Base-by-base conservation (phyloP, 164 flowering plant genomes). In the Piper betle region DNA sequence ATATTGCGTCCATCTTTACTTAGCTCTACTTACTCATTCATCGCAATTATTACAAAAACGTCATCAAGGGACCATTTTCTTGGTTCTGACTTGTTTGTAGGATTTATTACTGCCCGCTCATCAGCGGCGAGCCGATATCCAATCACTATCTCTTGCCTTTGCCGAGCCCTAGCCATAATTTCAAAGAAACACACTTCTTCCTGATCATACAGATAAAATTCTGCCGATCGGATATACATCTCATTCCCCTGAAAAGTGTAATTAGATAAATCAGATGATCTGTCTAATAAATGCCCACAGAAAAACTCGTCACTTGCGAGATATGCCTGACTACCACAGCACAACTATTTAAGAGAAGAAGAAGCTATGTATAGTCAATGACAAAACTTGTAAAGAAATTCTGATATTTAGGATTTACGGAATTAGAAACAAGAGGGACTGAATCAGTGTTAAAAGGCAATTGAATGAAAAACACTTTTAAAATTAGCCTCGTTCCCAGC, bases 21-120 rank as follows among this genome's bases (percentile, higher is more conserved):
- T 3, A 8, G 19, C 42, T 33, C 41, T 39, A 3, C 58, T 71
- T 57, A 81, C 61, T 78, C 80, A n/a, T 73, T 81, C 0, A 64
- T 65, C 13, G 88, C 77, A 52, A 91, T 88, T 65, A 83, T 93
- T 53, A 91, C 91, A 66, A 91, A 91, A 40, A 87, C 91, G 76
- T 91, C 97, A 63, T 80, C 85, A 65, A 82, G 77, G 6, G 89
- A 83, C 96, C 97, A 91, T 71, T 84, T 91, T 59, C 82, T 73
- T 8, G 76, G 79, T 48, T 74, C 62, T 20, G 69, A 77, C 66
- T 91, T 87, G 52, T 69, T 18, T 17, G 67, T 55, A 60, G 93
- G 97, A 69, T 87, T 87, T 46, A 91, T 91, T 20, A 83, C 65
- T 17, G 93, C 93, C 40, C 80, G 74, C 39, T 91, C 97, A 53